Evolutionary conservation across 2,329 filamentous ascomycete species (phyloP), one percentile per base, ranked within the genome.

Genomic region (Colletotrichum navitas): DNA sequence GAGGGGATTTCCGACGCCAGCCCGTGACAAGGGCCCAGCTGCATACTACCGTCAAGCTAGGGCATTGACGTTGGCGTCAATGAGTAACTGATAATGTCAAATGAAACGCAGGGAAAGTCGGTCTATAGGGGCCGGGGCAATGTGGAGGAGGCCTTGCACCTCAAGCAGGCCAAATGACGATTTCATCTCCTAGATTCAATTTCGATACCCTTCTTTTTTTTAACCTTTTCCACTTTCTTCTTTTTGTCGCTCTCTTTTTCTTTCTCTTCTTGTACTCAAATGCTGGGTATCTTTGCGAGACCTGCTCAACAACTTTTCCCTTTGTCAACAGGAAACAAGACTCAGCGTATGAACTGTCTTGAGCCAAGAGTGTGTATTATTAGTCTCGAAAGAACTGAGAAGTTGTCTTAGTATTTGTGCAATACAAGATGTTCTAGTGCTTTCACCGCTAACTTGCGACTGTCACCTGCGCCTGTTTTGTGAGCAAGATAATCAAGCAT

Each of bases 141-240:
- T 43, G 32, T n/a, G 58, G 58, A 14, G 43, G 51, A 54, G 18
- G 34, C 34, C 39, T 47, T 54, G 16, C 26, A 41, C n/a, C 36
- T 43, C 18, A 7, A 10, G 21, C 47, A 59, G 36, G 41, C 58
- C 55, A 43, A 39, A 68, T 63, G 74, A 70, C 43, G 73, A 74
- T 39, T 74, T 78, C 67, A 66, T 75, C 75, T 74, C 75, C 36
- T 66, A 63, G 66, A 74, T 68, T 76, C 74, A 76, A 78, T 77
- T 68, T 76, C 74, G 77, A 78, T 78, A 78, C 77, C 77, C 77
- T 76, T 75, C 65, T 56, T 70, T 74, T 56, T 69, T 74, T 56
- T 73, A 54, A 54, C 67, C 21, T 73, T 54, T 24, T 43, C 16
- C n/a, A 47, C 11, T 47, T n/a, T 24, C 77, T 76, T 74, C 65